Evolutionary conservation across 1,284 basidiomycete species (phyloP).

Genomic region (Puccinia horiana): DNA sequence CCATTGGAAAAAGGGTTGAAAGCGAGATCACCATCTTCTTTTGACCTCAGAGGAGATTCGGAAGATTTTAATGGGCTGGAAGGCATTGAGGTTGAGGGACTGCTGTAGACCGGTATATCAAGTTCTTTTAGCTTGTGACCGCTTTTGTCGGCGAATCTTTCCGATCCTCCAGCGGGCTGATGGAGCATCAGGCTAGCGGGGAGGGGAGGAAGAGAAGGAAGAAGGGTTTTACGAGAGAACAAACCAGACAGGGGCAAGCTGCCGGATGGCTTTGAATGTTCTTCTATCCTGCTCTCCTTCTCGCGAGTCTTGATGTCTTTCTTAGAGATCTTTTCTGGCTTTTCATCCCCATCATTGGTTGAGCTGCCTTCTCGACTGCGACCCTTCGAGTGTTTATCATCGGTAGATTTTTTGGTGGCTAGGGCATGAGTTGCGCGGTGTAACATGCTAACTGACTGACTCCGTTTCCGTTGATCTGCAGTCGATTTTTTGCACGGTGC

Average conservation of each 20-base stretch:
- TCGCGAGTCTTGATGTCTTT: slow-evolving; percentile 47
- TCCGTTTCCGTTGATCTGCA: slow-evolving; percentile 37
- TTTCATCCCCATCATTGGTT: slow-evolving; percentile 22
- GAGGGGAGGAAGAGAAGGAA: slow-evolving; percentile 14
- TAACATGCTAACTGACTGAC: slow-evolving; percentile 48
- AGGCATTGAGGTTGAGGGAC: slow-evolving; percentile 11
- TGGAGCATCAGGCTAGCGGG: slow-evolving; percentile 15
- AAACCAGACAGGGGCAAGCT: slow-evolving; percentile 36
- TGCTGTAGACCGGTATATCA: not conserved
- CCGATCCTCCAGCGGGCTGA: not conserved
- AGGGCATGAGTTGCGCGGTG: slow-evolving; percentile 48
- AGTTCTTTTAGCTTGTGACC: slow-evolving; percentile 27
- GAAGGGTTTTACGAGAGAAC: slow-evolving; percentile 39
- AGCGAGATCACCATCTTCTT: slow-evolving; percentile 4
- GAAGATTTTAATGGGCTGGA: slow-evolving; percentile 6
- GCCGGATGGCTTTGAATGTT: slow-evolving; percentile 22
- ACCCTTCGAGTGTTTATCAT: slow-evolving; percentile 36
- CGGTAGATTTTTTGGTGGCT: slow-evolving; percentile 31
- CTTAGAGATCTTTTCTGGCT: slow-evolving; percentile 41
- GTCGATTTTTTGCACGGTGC: slow-evolving; percentile 17
- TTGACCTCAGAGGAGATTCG: not conserved
- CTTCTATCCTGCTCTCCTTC: slow-evolving; percentile 33
- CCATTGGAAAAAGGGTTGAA: not conserved
- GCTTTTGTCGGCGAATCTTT: slow-evolving; percentile 10
- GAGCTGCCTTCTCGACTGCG: slow-evolving; percentile 31